These are phyloP conservation scores for Truncatella angustata DNA, from an alignment of 2,329 filamentous ascomycete genomes.

Conservation along the genomic window DNA sequence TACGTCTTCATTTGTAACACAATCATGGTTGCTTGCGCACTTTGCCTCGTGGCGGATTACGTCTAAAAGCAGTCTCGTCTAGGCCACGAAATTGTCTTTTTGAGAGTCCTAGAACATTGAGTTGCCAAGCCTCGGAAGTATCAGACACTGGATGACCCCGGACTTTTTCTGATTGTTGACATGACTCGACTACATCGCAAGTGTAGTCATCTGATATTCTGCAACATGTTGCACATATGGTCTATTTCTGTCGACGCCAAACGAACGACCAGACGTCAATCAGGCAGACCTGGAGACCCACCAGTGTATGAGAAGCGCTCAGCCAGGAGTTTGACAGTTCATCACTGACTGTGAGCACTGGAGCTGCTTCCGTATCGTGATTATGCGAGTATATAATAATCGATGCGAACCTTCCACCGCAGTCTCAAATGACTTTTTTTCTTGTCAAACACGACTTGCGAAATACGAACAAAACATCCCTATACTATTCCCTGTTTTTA, in stretches of 20 bases:
- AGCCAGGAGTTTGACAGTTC: constrained; percentile 3
- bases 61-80: too few relatives aligned
- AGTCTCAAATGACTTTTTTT: background rate
- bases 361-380: background rate
- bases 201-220: constrained; percentile 2
- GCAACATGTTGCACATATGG: background rate
- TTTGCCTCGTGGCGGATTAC: too few relatives aligned
- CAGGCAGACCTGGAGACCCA: too few relatives aligned
- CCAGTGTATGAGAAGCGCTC: background rate
- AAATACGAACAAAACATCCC: background rate
- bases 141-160: background rate
- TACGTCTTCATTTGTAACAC: too few relatives aligned
- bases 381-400: background rate
- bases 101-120: too few relatives aligned
- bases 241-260: background rate
- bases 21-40: too few relatives aligned
- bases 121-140: background rate
- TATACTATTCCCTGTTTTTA: background rate
- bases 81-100: too few relatives aligned
- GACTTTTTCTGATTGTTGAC: background rate
- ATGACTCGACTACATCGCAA: background rate
- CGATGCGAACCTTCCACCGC: background rate
- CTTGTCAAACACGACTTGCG: background rate
- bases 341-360: too few relatives aligned
- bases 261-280: background rate